Evolutionary conservation across 1,139 yeast species (phyloP).

Genomic region (Candida sp.): DNA sequence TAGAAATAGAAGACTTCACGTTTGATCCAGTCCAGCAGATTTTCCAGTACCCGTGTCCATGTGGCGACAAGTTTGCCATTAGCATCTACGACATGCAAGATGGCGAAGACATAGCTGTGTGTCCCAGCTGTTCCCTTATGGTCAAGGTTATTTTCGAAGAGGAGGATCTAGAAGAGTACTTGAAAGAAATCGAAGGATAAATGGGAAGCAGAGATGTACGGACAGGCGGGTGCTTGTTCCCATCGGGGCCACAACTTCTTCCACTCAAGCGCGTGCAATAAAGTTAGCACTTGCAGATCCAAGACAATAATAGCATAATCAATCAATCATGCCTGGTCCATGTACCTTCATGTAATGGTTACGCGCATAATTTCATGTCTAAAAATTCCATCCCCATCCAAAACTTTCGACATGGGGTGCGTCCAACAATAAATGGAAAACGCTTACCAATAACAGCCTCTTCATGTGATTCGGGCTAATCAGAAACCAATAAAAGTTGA

Average conservation of each 20-base stretch:
- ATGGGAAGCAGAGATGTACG: no score
- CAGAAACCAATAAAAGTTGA: neutral
- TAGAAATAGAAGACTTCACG: constrained; percentile 96
- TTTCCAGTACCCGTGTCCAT: constrained; percentile 97
- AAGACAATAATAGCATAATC: neutral
- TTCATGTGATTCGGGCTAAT: neutral
- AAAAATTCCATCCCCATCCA: neutral
- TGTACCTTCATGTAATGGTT: neutral
- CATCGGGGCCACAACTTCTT: no score
- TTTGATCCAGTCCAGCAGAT: constrained; percentile 81
- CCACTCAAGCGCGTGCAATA: neutral
- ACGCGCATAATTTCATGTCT: neutral
- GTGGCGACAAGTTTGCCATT: constrained; percentile 95
- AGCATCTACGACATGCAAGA: constrained; percentile 83
- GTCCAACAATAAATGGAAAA: no score
- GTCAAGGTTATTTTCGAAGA: constrained; percentile 87
- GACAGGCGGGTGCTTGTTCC: no score
- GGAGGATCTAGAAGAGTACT: constrained; percentile 45
- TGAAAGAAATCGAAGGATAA: constrained; percentile 18
- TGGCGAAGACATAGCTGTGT: constrained; percentile 94
- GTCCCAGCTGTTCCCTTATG: constrained; percentile 96
- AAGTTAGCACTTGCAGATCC: neutral
- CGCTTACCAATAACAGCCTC: no score
- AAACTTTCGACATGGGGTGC: no score
- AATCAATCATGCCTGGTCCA: no score